Conservation (phyloP, 768 basidiomycete genomes). For the Serendipita sp. region DNA sequence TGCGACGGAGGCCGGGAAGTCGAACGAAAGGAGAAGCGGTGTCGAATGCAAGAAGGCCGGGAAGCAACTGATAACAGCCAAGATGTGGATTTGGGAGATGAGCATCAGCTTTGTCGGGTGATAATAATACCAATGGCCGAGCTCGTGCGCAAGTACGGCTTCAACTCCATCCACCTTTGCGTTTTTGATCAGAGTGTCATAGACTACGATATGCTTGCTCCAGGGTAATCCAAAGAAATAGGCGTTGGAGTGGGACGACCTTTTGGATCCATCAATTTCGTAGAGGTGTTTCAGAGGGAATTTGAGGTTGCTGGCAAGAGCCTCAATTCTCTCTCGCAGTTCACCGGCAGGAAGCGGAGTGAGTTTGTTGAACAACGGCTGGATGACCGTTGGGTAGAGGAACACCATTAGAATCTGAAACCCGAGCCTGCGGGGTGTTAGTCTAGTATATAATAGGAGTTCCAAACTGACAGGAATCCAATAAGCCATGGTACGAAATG, state of each 20-base stretch:
- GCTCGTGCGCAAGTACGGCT: constrained; percentile 54
- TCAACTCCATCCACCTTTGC: constrained; percentile 85
- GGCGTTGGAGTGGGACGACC: constrained; percentile 92
- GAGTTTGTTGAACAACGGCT: constrained; percentile 95
- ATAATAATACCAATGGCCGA: constrained; percentile 69
- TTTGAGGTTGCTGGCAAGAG: constrained; percentile 60
- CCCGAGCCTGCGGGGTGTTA: constrained; percentile 34
- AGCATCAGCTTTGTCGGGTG: constrained; percentile 83
- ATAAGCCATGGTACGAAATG: constrained; percentile 88
- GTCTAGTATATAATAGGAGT: not conserved
- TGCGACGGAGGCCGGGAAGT: constrained; percentile 52
- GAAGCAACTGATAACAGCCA: constrained; percentile 72
- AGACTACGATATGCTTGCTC: constrained; percentile 94
- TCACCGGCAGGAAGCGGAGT: constrained; percentile 70
- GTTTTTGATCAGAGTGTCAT: constrained; percentile 90
- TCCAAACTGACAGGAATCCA: constrained; percentile 60
- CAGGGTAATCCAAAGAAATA: constrained; percentile 97
- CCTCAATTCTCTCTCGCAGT: constrained; percentile 61
- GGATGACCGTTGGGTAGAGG: constrained; percentile 73
- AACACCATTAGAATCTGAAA: constrained; percentile 79
- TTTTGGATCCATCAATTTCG: constrained; percentile 94
- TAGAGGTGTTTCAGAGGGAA: constrained; percentile 93
- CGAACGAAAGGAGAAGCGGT: constrained; percentile 64
- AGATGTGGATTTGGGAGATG: constrained; percentile 76
- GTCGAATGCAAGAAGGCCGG: constrained; percentile 79